phyloP scores from a whole-genome alignment of 345 rosid genomes.

The Clarkia xantiana region DNA sequence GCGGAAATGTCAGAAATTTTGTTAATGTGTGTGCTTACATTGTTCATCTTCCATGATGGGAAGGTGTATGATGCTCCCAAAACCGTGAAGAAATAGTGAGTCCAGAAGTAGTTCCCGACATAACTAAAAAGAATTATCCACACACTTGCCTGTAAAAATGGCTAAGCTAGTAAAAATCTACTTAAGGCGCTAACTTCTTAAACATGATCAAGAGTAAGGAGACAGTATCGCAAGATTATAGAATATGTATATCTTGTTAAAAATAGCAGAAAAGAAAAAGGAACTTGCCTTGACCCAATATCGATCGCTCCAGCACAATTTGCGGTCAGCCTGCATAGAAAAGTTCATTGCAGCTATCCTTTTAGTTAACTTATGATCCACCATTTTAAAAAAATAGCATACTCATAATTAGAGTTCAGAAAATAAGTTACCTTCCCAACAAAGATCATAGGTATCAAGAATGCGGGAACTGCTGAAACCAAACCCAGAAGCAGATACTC shows the following conservation, averaged over 20 bases:
- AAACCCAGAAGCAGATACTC: constrained; percentile 71
- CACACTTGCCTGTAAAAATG: constrained; percentile 59
- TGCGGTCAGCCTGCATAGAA: constrained; percentile 51
- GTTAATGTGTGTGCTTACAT: constrained; percentile 32
- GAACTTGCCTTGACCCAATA: constrained; percentile 95
- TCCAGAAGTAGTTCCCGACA: constrained; percentile 97
- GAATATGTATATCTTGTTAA: not conserved
- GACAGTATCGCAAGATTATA: not conserved
- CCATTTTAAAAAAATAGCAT: not conserved
- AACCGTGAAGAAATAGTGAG: constrained; percentile 93
- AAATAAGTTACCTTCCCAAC: constrained; percentile 52
- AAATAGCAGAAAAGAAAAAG: not conserved
- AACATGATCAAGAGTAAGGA: not conserved
- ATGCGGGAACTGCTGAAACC: constrained; percentile 77
- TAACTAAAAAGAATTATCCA: constrained; percentile 89
- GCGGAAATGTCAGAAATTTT: not conserved
- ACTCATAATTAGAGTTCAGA: not conserved
- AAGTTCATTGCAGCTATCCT: not conserved
- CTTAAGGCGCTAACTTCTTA: not conserved
- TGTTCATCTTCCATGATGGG: constrained; percentile 97
- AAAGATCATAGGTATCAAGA: constrained; percentile 45
- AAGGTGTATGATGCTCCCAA: constrained; percentile 97
- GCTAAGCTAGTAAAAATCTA: not conserved
- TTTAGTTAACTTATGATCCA: too few species aligned
- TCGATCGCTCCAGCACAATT: constrained; percentile 58